Base-by-base conservation (phyloP, 257 asterid genomes). In the Solanum ossicruentum region DNA sequence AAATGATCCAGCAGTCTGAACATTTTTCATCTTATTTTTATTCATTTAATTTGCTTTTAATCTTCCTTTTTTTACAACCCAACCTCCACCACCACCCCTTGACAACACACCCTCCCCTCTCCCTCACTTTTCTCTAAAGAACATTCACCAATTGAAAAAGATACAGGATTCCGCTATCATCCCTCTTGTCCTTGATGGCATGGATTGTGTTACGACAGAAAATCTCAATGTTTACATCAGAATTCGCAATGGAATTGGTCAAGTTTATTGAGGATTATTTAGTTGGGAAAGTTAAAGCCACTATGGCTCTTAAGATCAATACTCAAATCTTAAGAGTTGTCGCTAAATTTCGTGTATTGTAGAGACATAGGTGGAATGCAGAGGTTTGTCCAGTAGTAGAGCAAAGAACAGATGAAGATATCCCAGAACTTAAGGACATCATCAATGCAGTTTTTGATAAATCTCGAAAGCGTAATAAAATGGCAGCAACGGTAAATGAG, bases 121-220 rank as follows among this genome's bases (percentile, higher is more conserved):
- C 47, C 73, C 21, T 12, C 73, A 32, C 21, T 66, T 66, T 15
- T 66, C 73, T 66, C 73, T 66, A 66, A 66, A 66, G 47, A 66
- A 32, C 21, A 66, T 5, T 20, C 71, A 12, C 73, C 73, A 66
- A 8, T 17, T 66, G 73, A 66, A 66, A 26, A 39, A 32, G 8
- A 66, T 47, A 32, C 47, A 66, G 20, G 55, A 65, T 16, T 93
- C 93, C 0, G 87, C 90, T 4, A 65, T 57, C 15, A 88, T 56
- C 43, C 94, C 92, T 41, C 90, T 96, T 1, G 36, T 93, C 15
- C 92, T 89, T 0, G 92, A 93, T 32, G 91, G 93, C 5, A 91
- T 96, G 94, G 98, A 94, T 13, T 92, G 90, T 17, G 45, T 96
- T 3, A 81, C 92, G 2, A 71, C 93, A 23, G 98, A 94, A 87